Evolutionary conservation across 345 rosid genomes (phyloP), one percentile per base, ranked within the genome.

Genomic region (Ailanthus altissimus): DNA sequence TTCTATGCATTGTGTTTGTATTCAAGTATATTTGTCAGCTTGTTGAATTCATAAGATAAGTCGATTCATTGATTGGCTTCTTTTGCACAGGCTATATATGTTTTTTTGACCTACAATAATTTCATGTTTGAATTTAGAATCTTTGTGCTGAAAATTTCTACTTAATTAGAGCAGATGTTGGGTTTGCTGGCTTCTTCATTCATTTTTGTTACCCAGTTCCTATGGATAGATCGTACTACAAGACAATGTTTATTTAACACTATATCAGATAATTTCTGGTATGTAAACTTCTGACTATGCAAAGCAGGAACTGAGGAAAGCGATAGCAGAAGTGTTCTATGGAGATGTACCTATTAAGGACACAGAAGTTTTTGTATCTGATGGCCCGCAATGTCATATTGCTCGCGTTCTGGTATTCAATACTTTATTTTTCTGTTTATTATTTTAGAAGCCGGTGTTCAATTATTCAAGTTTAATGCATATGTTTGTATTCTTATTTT

Each of bases 321-420:
- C 87, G 28, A 87, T 87, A 20, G 84, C 85, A 58, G 65, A 66
- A 12, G 79, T 23, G 15, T 38, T 80, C 65, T 87, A 87, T 76
- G 74, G 62, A 71, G 86, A 77, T 47, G 85, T 8, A 42, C 64
- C 2, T 25, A 43, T 85, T 8, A 82, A 78, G 57, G 75, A 75
- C 46, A 66, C 65, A 14, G 90, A 87, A 57, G 64, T 87, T 64
- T 87, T 87, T 67, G 76, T 87, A 49, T 87, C 90, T 7, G 90
- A 87, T 64, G 90, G 90, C 25, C 84, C 90, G 47, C 90, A 87
- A 23, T 72, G 85, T 51, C 88, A 87, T 76, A 83, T 87, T 67
- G 77, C 84, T 72, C 88, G 90, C 59, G 79, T 87, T 47, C 88
- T 82, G 88, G 90, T 87, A 62, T 16, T 13, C 36, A 32, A 32